phyloP scores from a whole-genome alignment of 208 protist genomes.

The Crithidia expoeki region DNA sequence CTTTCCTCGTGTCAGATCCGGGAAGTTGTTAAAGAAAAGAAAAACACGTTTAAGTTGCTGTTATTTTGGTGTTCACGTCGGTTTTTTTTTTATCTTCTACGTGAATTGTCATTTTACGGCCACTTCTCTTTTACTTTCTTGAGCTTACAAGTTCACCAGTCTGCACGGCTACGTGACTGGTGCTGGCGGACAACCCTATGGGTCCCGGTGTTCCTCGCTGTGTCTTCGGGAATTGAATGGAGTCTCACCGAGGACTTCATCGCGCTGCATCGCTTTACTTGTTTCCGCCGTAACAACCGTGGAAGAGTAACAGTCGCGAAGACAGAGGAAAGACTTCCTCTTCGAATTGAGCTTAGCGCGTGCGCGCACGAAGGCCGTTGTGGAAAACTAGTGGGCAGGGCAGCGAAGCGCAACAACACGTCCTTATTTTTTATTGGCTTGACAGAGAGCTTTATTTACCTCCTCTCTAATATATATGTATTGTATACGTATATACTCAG shows the following conservation, averaged over 20 bases:
- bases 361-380: background rate
- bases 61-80: background rate
- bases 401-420: background rate
- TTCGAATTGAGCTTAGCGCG: background rate
- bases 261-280: conserved; percentile 3
- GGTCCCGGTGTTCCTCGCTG: background rate
- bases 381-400: background rate
- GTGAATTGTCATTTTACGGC: background rate
- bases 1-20: background rate
- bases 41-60: background rate
- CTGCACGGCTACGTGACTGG: background rate
- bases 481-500: background rate
- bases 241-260: background rate
- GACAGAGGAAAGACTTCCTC: background rate
- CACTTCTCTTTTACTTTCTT: background rate
- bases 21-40: conserved; percentile 3
- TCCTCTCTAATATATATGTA: no score
- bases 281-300: conserved; percentile 1
- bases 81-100: no score
- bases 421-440: no score
- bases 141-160: background rate
- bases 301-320: background rate
- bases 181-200: background rate
- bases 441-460: no score
- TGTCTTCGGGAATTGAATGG: background rate